These are phyloP conservation scores for Ascosphaera pollenicola DNA, from an alignment of 2,329 filamentous ascomycete genomes.

Conservation along the genomic window DNA sequence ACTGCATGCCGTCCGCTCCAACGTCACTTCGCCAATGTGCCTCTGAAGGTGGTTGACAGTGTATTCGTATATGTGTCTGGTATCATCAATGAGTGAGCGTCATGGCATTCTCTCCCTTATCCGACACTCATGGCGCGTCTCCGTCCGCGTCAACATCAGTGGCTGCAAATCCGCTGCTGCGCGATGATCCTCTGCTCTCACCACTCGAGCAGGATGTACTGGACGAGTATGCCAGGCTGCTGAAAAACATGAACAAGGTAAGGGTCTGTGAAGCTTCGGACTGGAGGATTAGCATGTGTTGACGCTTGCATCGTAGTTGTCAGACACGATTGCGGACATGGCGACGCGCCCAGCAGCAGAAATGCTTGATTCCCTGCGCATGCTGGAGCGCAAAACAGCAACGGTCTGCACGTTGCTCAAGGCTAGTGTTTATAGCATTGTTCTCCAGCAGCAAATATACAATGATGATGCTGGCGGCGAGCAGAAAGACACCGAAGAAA, in stretches of 20 bases:
- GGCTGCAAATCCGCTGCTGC: slow-evolving; percentile 16
- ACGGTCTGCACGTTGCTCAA: slow-evolving; percentile 90
- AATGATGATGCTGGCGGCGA: slow-evolving; percentile 28
- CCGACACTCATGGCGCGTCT: slow-evolving; percentile 4
- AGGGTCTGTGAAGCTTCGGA: too few species aligned
- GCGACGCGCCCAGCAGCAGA: slow-evolving; percentile 49
- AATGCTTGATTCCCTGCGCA: slow-evolving; percentile 54
- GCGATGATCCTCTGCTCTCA: slow-evolving; percentile 27
- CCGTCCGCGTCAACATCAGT: slow-evolving; percentile 4
- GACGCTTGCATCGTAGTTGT: too few species aligned
- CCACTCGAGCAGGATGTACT: slow-evolving; percentile 84
- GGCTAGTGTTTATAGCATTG: slow-evolving; percentile 96
- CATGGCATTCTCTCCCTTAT: neutral
- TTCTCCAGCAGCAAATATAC: slow-evolving; percentile 88
- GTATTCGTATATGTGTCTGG: neutral
- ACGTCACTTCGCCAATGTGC: too few species aligned
- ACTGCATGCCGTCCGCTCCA: too few species aligned
- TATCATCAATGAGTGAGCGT: neutral
- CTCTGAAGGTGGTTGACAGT: neutral
- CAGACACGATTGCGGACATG: slow-evolving; percentile 28
- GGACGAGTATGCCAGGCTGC: slow-evolving; percentile 73
- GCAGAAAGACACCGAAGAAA: slow-evolving; percentile 7
- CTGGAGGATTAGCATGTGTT: too few species aligned
- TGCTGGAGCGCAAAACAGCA: slow-evolving; percentile 83
- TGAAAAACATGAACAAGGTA: slow-evolving; percentile 82